Conservation (phyloP, 352 stramenopile species). For the Globisporangium spinosum region DNA sequence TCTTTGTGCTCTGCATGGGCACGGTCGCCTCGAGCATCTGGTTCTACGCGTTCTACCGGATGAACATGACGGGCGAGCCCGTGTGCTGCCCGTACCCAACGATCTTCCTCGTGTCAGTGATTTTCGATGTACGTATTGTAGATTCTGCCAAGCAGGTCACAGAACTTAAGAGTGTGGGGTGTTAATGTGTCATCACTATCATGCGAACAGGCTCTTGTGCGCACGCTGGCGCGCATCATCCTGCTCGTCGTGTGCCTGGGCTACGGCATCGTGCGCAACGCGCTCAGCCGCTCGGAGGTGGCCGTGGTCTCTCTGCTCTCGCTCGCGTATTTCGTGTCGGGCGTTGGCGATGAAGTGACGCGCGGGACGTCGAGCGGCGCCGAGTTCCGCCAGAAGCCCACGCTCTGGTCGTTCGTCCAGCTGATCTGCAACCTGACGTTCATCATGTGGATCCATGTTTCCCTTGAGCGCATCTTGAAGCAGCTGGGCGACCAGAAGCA, state of each 20-base stretch:
- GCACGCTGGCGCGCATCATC: constrained; percentile 81
- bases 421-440: constrained; percentile 86
- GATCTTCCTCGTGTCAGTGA: constrained; percentile 76
- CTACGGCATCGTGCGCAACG: constrained; percentile 83
- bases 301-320: constrained; percentile 59
- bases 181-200: not conserved
- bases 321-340: constrained; percentile 71
- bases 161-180: not conserved
- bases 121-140: constrained; percentile 61
- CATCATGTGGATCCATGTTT: constrained; percentile 90
- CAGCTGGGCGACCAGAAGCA: constrained; percentile 83
- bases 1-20: constrained; percentile 76
- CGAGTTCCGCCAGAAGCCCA: constrained; percentile 75
- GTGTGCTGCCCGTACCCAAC: constrained; percentile 89
- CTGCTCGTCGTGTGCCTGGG: constrained; percentile 88
- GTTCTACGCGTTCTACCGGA: constrained; percentile 83
- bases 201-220: constrained; percentile 52
- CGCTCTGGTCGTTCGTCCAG: constrained; percentile 83
- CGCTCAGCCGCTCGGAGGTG: constrained; percentile 50
- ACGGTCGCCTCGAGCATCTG: constrained; percentile 57
- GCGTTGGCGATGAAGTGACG: constrained; percentile 72
- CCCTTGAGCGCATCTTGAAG: constrained; percentile 82
- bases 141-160: not conserved
- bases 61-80: constrained; percentile 87
- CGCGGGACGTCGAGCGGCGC: constrained; percentile 74